Evolutionary conservation across 306 rosid species (phyloP).

Genomic region (Lathyrus tuberosus): DNA sequence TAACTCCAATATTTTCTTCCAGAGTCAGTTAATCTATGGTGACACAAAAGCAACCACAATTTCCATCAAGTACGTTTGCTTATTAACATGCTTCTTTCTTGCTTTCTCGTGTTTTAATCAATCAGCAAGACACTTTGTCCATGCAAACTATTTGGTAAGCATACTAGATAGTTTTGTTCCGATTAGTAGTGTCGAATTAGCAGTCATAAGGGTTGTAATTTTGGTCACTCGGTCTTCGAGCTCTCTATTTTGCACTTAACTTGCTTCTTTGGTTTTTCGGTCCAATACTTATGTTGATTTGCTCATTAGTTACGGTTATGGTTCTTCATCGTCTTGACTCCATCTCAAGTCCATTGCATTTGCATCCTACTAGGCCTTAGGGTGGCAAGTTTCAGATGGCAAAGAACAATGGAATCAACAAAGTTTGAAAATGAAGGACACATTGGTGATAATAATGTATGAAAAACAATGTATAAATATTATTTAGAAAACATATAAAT

Average conservation of each 20-base stretch:
- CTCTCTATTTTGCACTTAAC: constrained; percentile 72
- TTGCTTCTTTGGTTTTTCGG: constrained; percentile 84
- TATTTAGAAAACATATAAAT: too few species aligned
- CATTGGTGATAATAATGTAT: constrained; percentile 3
- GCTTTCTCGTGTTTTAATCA: constrained; percentile 75
- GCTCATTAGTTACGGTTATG: constrained; percentile 56
- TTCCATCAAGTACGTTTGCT: constrained; percentile 65
- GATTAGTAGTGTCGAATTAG: constrained; percentile 51
- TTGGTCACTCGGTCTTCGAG: constrained; percentile 79
- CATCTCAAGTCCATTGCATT: constrained; percentile 60
- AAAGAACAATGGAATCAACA: constrained; percentile 22
- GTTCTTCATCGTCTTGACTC: constrained; percentile 58
- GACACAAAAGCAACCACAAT: constrained; percentile 54
- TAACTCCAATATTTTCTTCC: constrained; percentile 43
- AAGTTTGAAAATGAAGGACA: constrained; percentile 10
- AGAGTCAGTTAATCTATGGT: constrained; percentile 61
- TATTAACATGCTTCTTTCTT: constrained; percentile 66
- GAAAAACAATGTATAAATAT: constrained; percentile 3
- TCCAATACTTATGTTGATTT: constrained; percentile 78
- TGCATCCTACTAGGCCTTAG: constrained; percentile 17
- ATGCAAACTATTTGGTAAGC: constrained; percentile 72
- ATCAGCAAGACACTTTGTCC: constrained; percentile 73
- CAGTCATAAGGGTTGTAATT: constrained; percentile 81
- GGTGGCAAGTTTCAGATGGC: constrained; percentile 10
- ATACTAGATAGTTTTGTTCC: constrained; percentile 62